Percentiles rank a stretch among this genome's conserved stretches.
phyloP scores from a whole-genome alignment of 495 filamentous ascomycete species.

The Penicillium paxilli region DNA sequence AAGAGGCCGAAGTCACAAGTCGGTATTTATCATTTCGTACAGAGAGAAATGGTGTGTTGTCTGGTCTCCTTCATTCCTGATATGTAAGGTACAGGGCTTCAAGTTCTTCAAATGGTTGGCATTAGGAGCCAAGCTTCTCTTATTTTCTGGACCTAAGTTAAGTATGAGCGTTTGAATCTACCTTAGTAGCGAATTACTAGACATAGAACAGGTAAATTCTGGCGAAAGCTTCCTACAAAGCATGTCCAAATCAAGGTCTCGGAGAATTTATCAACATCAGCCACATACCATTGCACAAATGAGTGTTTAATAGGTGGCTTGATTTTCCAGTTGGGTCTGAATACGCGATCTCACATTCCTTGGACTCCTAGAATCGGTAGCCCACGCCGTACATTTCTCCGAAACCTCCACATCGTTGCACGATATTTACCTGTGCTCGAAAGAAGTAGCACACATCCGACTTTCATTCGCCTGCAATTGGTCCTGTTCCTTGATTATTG shows the following conservation, averaged over 20 bases:
- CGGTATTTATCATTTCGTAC: too few species aligned
- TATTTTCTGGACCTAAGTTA: too few species aligned
- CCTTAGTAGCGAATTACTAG: too few species aligned
- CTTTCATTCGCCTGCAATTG: background rate
- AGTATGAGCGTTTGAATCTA: too few species aligned
- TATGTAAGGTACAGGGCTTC: too few species aligned
- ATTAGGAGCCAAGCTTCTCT: too few species aligned
- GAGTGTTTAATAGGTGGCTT: background rate
- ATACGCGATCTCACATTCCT: background rate
- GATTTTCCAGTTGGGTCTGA: background rate
- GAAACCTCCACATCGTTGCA: conserved; percentile 1
- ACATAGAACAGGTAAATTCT: too few species aligned
- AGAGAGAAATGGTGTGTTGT: too few species aligned
- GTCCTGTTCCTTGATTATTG: background rate
- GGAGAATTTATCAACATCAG: background rate
- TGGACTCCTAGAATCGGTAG: background rate
- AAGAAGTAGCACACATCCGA: conserved; percentile 5
- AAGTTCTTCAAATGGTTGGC: too few species aligned
- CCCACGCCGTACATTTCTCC: background rate
- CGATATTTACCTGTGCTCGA: background rate
- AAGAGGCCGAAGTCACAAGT: too few species aligned
- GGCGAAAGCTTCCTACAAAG: too few species aligned
- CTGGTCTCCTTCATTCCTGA: too few species aligned
- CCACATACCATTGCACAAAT: background rate
- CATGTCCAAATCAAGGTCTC: background rate